Evolutionary conservation across 768 basidiomycete genomes (phyloP).

Genomic region (Leccinum obscurum): DNA sequence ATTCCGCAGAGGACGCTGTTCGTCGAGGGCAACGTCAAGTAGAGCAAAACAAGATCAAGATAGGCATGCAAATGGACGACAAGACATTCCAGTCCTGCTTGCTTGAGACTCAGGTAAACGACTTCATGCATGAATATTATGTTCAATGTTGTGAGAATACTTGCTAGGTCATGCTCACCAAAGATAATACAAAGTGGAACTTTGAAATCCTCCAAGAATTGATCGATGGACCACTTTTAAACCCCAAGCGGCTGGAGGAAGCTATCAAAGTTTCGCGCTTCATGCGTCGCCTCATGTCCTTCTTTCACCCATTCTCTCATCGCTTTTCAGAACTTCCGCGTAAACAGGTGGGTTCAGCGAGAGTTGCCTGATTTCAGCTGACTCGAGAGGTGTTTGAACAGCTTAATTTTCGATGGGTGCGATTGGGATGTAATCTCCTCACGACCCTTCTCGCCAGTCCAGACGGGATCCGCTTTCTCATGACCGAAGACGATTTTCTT

Average conservation of each 20-base stretch:
- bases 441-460: conserved; percentile 79
- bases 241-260: conserved; percentile 91
- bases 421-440: conserved; percentile 78
- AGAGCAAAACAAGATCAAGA: conserved; percentile 85
- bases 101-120: conserved; percentile 78
- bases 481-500: conserved; percentile 81
- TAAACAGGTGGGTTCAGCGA: conserved; percentile 49
- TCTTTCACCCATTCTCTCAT: conserved; percentile 89
- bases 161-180: conserved; percentile 76
- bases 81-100: conserved; percentile 82
- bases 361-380: conserved; percentile 1
- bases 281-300: conserved; percentile 85
- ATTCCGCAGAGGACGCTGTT: conserved; percentile 82
- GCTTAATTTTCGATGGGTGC: conserved; percentile 83
- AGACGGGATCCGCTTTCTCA: conserved; percentile 83
- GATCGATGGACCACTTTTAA: conserved; percentile 89
- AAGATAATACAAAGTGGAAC: conserved; percentile 91
- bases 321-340: conserved; percentile 83
- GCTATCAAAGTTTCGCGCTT: conserved; percentile 89
- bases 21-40: conserved; percentile 88
- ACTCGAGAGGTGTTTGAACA: conserved; percentile 30
- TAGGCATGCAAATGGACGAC: conserved; percentile 95
- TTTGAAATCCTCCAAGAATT: conserved; percentile 86
- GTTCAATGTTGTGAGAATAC: not conserved
- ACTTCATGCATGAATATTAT: not conserved